phyloP scores from a whole-genome alignment of 2,329 filamentous ascomycete genomes.

The Sarocladiaceae sp. region DNA sequence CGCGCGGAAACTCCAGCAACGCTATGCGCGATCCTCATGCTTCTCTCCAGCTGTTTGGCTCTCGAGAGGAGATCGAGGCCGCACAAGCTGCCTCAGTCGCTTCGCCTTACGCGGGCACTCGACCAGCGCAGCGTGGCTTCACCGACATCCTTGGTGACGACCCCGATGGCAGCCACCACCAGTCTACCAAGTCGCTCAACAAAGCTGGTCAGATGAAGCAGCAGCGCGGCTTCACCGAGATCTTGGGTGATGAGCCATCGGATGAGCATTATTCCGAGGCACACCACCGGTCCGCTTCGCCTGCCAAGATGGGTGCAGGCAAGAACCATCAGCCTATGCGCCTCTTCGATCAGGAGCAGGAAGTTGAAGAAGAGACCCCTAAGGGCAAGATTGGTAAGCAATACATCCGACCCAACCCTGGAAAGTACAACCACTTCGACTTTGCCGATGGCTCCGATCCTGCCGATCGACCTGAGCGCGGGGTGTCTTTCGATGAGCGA shows the following conservation, averaged over 20 bases:
- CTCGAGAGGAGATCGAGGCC: conserved; percentile 56
- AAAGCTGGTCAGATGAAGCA: conserved; percentile 29
- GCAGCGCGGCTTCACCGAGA: conserved; percentile 69
- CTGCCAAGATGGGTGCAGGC: conserved; percentile 46
- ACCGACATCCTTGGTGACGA: conserved; percentile 65
- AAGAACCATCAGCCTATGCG: conserved; percentile 62
- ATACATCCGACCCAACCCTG: conserved; percentile 62
- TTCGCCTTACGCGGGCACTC: conserved; percentile 56
- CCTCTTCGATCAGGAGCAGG: conserved; percentile 53
- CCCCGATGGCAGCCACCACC: conserved; percentile 31
- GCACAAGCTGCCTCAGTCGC: conserved; percentile 43
- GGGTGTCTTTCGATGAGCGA: conserved; percentile 33
- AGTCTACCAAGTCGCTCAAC: conserved; percentile 43
- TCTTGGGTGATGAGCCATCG: conserved; percentile 54
- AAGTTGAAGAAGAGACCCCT: conserved; percentile 38
- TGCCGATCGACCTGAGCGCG: conserved; percentile 41
- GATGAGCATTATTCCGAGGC: conserved; percentile 41
- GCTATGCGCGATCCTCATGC: conserved; percentile 62
- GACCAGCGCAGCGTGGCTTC: conserved; percentile 63
- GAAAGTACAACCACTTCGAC: conserved; percentile 83
- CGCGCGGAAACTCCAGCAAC: conserved; percentile 50
- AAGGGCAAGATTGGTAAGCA: conserved; percentile 35
- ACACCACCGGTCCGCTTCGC: conserved; percentile 49
- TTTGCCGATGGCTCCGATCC: conserved; percentile 64
- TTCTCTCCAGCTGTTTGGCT: conserved; percentile 68